These are phyloP conservation scores for Tilletia horrida DNA, from an alignment of 1,284 basidiomycete genomes.

Conservation along the genomic window DNA sequence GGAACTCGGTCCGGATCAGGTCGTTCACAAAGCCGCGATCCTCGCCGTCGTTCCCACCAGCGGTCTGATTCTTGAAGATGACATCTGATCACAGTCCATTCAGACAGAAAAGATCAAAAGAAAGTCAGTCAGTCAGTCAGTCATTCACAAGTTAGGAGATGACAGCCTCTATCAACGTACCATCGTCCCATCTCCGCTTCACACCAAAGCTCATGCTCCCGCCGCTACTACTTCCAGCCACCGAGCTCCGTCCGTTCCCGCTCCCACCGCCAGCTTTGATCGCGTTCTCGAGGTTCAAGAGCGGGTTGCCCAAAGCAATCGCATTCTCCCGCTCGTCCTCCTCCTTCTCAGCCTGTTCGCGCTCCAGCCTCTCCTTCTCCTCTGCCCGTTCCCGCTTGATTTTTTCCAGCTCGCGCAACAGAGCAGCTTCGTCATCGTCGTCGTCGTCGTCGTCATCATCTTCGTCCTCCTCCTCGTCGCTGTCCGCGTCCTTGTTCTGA, in stretches of 20 bases:
- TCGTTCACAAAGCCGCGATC: conserved; percentile 49
- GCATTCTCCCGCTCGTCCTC: conserved; percentile 37
- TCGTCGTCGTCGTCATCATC: conserved; percentile 32
- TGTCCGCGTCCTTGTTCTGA: not conserved
- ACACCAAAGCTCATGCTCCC: conserved; percentile 29
- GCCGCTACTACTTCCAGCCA: not conserved
- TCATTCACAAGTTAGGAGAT: no score
- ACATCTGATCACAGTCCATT: conserved; percentile 30
- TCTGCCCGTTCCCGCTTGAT: conserved; percentile 46
- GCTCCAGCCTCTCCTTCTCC: conserved; percentile 30
- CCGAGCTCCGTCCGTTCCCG: not conserved
- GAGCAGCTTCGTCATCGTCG: conserved; percentile 40
- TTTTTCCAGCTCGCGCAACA: conserved; percentile 48
- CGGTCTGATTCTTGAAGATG: conserved; percentile 54
- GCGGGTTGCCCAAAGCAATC: conserved; percentile 49
- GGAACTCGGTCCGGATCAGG: conserved; percentile 49
- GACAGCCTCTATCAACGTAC: no score
- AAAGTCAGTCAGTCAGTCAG: no score
- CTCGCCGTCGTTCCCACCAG: conserved; percentile 21
- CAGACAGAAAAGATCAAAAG: no score
- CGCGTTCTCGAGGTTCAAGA: conserved; percentile 46
- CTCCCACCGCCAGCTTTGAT: conserved; percentile 22
- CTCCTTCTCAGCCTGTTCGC: conserved; percentile 18
- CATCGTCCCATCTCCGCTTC: conserved; percentile 49
- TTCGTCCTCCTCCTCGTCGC: conserved; percentile 16